phyloP scores from a whole-genome alignment of 805 yeast species.

The Cyberlindnera suaveolens region DNA sequence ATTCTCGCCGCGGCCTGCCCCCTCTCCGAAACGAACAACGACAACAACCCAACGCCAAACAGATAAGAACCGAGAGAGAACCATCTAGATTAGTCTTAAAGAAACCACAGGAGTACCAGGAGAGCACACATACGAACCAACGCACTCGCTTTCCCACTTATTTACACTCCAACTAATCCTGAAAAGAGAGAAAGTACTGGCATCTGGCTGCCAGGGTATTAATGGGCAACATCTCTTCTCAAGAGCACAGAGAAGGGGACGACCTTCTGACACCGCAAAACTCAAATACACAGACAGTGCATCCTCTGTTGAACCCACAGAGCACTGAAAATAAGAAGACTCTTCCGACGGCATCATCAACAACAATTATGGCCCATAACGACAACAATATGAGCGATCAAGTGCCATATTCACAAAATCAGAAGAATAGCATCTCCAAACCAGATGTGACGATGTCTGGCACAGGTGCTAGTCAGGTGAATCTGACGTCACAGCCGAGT shows the following conservation, averaged over 20 bases:
- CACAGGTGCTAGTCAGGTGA: conserved; percentile 18
- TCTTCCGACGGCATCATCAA: conserved; percentile 14
- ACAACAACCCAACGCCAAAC: too few species aligned
- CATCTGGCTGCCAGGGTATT: background rate
- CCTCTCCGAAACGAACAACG: too few species aligned
- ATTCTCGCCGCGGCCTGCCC: too few species aligned
- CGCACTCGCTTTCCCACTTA: too few species aligned
- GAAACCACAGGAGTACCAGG: too few species aligned
- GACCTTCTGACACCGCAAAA: background rate
- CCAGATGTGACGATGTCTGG: conserved; percentile 25
- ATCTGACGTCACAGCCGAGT: conserved; percentile 19
- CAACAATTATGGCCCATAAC: conserved; percentile 17
- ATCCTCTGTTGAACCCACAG: conserved; percentile 17
- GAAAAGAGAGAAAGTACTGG: too few species aligned
- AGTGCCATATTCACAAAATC: background rate
- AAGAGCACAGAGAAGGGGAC: conserved; percentile 3
- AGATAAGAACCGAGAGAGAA: too few species aligned
- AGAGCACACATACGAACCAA: too few species aligned
- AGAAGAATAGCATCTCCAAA: conserved; percentile 11
- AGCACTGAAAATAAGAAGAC: conserved; percentile 7
- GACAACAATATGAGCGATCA: conserved; percentile 1
- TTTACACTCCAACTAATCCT: too few species aligned
- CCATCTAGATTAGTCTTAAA: too few species aligned
- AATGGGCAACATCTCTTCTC: conserved; percentile 12
- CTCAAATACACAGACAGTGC: conserved; percentile 7